Conservation (phyloP, 768 basidiomycete species). For the Mycena olivaceomarginata region DNA sequence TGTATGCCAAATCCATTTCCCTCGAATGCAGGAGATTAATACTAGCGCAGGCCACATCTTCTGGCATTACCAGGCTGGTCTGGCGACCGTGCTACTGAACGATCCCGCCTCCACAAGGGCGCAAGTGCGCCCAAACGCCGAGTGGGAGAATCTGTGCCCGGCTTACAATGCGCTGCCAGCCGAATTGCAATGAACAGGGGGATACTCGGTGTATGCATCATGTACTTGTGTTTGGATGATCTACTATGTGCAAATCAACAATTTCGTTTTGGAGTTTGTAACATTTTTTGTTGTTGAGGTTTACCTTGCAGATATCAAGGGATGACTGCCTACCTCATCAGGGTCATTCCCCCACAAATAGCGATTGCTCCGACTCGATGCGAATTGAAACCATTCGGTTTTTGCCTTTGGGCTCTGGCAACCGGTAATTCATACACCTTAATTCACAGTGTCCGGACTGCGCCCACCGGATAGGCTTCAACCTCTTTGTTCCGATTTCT, state of each 20-base stretch:
- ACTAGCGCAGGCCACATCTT: conserved; percentile 23
- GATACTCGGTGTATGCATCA: conserved; percentile 3
- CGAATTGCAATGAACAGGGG: neutral
- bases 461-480: neutral
- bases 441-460: too few relatives aligned
- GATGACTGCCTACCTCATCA: neutral
- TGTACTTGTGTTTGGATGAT: neutral
- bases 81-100: conserved; percentile 20
- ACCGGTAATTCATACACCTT: too few relatives aligned
- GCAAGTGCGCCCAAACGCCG: conserved; percentile 5
- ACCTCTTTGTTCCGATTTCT: neutral
- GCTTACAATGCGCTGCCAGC: conserved; percentile 22
- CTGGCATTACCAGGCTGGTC: conserved; percentile 38
- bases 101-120: neutral
- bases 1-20: conserved; percentile 7
- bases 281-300: neutral
- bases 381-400: too few relatives aligned
- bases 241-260: neutral
- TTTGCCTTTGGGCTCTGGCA: too few relatives aligned
- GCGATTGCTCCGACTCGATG: neutral
- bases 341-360: neutral
- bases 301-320: neutral
- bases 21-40: conserved; percentile 3
- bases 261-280: neutral
- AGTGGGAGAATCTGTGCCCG: conserved; percentile 15